Evolutionary conservation across 306 rosid species (phyloP), one percentile per base, ranked within the genome.

Genomic region (Clitoria ternatea): DNA sequence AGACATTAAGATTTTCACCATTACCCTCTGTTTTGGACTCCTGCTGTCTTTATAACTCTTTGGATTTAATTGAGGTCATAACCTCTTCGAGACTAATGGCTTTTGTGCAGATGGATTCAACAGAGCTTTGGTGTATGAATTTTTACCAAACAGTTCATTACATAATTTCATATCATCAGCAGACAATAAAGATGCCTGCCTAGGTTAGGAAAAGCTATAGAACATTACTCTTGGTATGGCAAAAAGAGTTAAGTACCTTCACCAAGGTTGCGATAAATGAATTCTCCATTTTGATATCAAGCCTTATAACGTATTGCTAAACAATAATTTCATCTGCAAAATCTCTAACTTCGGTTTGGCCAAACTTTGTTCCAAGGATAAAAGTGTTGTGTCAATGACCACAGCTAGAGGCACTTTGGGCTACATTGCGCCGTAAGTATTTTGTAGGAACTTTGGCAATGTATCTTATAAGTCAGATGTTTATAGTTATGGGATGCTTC

Each of bases 211-310:
- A 15, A 81, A 54, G 39, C 14, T 76, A 14, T 54, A 56, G 20
- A 23, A 32, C n/a, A 66, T 81, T 43, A 65, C 85, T 32, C 33
- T 76, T 0, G 79, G 72, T 5, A 42, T 76, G 11, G 76, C 85
- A 23, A 72, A 72, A 12, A n/a, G n/a, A n/a, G n/a, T n/a, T n/a
- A n/a, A n/a, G n/a, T n/a, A n/a, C n/a, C n/a, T n/a, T n/a, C n/a
- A 76, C 49, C 79, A 57, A 60, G 81, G 85, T 1, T 81, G 85
- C 29, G 72, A 81, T 19, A 61, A 71, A 19, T 20, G 4, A 44
- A 81, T 81, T 37, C 65, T 81, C 2, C 85, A 81, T 61, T 72
- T 81, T 14, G 79, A 81, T 7, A 72, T 72, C 33, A 59, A 72
- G 22, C 77, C 77, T 19, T 49, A 45, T 20, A 60, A 72, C 4